A percentile compares a stretch with the other conserved stretches of the same genome.
phyloP scores from a whole-genome alignment of 2,329 filamentous ascomycete genomes.

The Botrytis sinoallii region DNA sequence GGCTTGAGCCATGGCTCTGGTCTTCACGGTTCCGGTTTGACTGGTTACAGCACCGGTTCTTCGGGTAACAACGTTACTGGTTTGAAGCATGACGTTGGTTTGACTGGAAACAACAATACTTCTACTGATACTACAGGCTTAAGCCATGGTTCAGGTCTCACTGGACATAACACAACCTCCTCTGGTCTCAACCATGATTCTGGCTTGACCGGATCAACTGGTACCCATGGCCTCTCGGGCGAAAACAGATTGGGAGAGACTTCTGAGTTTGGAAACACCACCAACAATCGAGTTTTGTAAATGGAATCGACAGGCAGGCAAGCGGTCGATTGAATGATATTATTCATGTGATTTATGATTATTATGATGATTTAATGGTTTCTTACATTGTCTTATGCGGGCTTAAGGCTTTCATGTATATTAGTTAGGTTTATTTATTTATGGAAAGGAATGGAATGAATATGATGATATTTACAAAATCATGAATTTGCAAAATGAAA shows the following conservation, averaged over 20 bases:
- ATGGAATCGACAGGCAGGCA: not conserved
- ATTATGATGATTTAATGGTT: conserved; percentile 1
- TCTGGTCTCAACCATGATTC: not conserved
- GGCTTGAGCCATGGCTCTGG: not conserved
- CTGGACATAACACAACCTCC: not conserved
- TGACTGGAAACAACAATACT: not conserved
- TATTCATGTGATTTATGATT: not conserved
- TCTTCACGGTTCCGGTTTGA: not conserved
- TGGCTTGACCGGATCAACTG: not conserved
- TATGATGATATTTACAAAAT: not conserved
- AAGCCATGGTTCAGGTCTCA: not conserved
- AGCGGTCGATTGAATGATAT: not conserved
- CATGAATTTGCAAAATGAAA: not conserved
- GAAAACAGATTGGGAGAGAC: conserved; percentile 16
- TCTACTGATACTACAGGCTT: not conserved
- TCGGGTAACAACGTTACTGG: not conserved
- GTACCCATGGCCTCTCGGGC: conserved; percentile 17
- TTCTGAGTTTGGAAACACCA: conserved; percentile 23
- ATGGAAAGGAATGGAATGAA: not conserved
- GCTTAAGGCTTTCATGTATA: conserved; percentile 5
- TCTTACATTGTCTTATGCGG: not conserved
- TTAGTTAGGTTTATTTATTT: not conserved
- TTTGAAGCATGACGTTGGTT: not conserved
- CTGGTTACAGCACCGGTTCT: not conserved
- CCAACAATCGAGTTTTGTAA: not conserved